A percentile compares a stretch with the other conserved stretches of the same genome.
These are phyloP conservation scores for Rhizomucor miehei DNA, from an alignment of 371 early-diverging fungal genomes.

Conservation along the genomic window DNA sequence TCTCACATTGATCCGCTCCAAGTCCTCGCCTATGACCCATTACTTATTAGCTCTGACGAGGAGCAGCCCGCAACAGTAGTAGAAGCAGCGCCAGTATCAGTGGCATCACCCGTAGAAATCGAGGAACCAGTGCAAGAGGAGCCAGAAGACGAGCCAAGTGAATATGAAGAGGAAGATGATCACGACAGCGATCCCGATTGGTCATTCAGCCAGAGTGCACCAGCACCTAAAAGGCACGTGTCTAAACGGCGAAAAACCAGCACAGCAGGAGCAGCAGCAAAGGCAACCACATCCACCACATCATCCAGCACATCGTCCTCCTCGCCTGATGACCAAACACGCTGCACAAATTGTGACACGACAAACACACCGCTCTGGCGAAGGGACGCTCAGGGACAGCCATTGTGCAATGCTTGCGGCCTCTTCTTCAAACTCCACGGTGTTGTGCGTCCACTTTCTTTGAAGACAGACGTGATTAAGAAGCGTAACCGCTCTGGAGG, in stretches of 20 bases:
- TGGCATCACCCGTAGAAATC: neutral
- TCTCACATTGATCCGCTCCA: constrained; percentile 5
- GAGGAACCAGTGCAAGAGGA: neutral
- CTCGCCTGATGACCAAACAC: constrained; percentile 5
- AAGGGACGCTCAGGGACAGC: constrained; percentile 65
- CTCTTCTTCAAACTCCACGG: constrained; percentile 79
- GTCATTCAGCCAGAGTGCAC: constrained; percentile 12
- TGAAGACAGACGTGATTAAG: constrained; percentile 77
- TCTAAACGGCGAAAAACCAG: neutral
- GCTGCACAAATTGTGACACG: constrained; percentile 87
- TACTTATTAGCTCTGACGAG: neutral
- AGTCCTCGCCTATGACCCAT: constrained; percentile 1
- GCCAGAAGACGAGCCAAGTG: neutral
- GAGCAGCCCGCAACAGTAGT: neutral
- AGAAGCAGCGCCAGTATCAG: neutral
- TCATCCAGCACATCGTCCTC: constrained; percentile 1
- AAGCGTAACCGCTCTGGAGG: constrained; percentile 55
- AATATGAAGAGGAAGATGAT: constrained; percentile 11
- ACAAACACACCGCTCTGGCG: constrained; percentile 95
- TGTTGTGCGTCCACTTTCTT: constrained; percentile 68
- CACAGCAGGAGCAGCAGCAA: constrained; percentile 2
- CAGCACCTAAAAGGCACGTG: neutral
- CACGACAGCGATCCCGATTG: constrained; percentile 18
- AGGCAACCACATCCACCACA: neutral
- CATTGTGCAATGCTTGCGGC: constrained; percentile 62